Evolutionary conservation across 2,329 filamentous ascomycete species (phyloP).

Genomic region (Herpotrichia juniperi): DNA sequence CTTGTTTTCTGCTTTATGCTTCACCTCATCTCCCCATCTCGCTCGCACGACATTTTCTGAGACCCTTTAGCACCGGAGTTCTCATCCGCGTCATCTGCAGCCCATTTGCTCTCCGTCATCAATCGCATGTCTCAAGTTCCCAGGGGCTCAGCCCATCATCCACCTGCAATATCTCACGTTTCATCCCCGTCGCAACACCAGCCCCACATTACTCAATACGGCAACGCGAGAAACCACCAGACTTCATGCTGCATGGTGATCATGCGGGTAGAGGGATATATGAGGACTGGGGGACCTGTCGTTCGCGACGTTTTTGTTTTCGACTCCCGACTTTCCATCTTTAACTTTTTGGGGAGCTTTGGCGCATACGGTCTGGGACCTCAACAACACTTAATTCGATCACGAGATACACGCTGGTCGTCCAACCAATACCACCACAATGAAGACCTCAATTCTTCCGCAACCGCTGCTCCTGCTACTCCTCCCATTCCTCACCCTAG

Average conservation of each 20-base stretch:
- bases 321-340: neutral
- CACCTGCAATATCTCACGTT: slow-evolving; percentile 17
- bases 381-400: too few relatives aligned
- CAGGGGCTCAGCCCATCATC: neutral
- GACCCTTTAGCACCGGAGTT: too few relatives aligned
- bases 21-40: neutral
- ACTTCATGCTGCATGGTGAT: slow-evolving; percentile 13
- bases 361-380: too few relatives aligned
- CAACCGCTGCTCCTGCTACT: slow-evolving; percentile 18
- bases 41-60: too few relatives aligned
- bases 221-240: slow-evolving; percentile 19
- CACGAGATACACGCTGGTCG: too few relatives aligned
- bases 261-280: neutral
- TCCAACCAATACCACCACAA: too few relatives aligned
- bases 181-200: slow-evolving; percentile 37
- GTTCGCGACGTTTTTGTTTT: neutral
- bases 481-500: slow-evolving; percentile 26
- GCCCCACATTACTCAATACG: slow-evolving; percentile 21
- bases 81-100: too few relatives aligned
- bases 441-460: neutral
- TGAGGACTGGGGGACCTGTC: neutral
- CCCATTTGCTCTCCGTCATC: too few relatives aligned
- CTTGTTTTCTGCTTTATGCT: too few relatives aligned
- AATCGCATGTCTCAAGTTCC: neutral
- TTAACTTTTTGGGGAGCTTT: neutral